Evolutionary conservation across 495 filamentous ascomycete genomes (phyloP), one percentile per base, ranked within the genome.

Genomic region (Lophiostoma macrostomum): DNA sequence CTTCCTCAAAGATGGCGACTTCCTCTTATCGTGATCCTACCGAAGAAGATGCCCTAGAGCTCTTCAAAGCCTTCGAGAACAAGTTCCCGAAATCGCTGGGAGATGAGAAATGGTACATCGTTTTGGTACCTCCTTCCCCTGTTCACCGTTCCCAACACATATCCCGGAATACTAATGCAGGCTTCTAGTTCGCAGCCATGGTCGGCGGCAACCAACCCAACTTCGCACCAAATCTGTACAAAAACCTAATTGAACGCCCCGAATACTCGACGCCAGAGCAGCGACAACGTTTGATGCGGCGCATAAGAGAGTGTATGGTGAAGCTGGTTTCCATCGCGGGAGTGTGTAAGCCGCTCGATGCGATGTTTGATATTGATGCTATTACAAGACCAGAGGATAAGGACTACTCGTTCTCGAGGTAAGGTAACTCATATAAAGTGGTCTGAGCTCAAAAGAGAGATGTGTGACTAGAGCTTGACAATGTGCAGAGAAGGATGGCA

Each of bases 81-180:
- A 71, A 71, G 44, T 80, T 82, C 60, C 71, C 75, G 0, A 71
- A 72, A 22, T 69, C 60, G 14, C 61, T 80, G 12, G 76, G 77
- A 23, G 56, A 56, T 23, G 76, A 80, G 31, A 75, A 76, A 68
- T 84, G 80, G 80, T 78, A 80, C 47, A 71, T 84, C 22, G 68
- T 80, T 3, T 75, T 74, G 5, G 71, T 77, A 65, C 28, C 41
- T n/a, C 4, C 16, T n/a, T 3, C 18, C 22, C 23, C 13, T n/a
- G 5, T 46, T 5, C 8, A 5, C n/a, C 25, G 13, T 24, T n/a
- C n/a, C n/a, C n/a, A n/a, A n/a, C n/a, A n/a, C n/a, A n/a, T 11
- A 28, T 12, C 5, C 12, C 23, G 14, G 6, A 1, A 22, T 6
- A 24, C 32, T 41, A 30, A 30, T 11, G 28, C 35, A 38, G 13